A percentile compares a stretch with the other conserved stretches of the same genome.
Conservation (phyloP, 2,329 filamentous ascomycete species). For the Sporothrix inflata region DNA sequence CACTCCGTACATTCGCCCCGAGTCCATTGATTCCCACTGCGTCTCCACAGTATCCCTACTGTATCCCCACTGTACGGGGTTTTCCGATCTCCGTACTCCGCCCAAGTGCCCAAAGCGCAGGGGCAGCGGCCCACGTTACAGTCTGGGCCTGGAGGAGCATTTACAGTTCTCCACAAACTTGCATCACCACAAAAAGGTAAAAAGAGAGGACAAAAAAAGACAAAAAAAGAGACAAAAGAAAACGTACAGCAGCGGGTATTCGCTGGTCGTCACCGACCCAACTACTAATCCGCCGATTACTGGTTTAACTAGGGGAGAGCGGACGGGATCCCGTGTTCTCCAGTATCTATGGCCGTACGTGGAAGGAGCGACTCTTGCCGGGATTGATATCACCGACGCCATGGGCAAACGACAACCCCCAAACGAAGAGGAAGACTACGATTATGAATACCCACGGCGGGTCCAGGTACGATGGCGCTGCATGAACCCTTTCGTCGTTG, state of each 20-base stretch:
- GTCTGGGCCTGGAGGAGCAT: not conserved
- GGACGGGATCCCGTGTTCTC: no score
- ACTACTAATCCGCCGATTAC: not conserved
- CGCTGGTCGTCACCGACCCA: not conserved
- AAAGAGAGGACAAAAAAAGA: not conserved
- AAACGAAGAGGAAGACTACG: no score
- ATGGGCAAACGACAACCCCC: no score
- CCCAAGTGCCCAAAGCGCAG: not conserved
- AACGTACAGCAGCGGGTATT: conserved; percentile 12
- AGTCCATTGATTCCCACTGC: no score
- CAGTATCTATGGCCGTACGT: not conserved
- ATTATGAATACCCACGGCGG: no score
- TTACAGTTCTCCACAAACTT: not conserved
- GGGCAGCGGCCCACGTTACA: not conserved
- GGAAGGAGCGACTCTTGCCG: no score
- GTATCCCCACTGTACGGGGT: not conserved
- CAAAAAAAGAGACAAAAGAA: not conserved
- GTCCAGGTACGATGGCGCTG: no score
- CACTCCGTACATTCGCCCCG: no score
- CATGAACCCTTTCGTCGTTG: no score
- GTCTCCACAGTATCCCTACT: not conserved
- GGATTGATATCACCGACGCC: no score
- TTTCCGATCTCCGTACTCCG: not conserved
- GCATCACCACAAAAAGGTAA: not conserved
- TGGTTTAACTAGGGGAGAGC: no score